Conservation (phyloP, 2,329 filamentous ascomycete species). For the Teratosphaeria nubilosa region DNA sequence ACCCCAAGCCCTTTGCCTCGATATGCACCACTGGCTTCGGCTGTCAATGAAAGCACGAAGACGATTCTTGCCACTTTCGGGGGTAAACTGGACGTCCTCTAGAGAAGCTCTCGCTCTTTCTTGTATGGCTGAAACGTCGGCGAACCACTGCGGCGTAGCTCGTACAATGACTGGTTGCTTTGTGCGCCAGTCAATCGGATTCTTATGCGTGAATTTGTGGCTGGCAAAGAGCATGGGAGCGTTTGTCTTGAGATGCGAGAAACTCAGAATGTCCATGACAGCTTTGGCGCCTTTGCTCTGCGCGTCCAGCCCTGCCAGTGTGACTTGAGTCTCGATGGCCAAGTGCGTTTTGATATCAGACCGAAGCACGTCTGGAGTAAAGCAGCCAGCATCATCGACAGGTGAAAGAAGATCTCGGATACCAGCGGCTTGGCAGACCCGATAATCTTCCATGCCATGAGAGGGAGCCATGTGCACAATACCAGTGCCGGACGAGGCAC, state of each 20-base stretch:
- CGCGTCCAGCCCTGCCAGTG: constrained; percentile 61
- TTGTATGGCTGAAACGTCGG: constrained; percentile 79
- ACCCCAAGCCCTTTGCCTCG: constrained; percentile 88
- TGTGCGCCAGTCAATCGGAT: constrained; percentile 95
- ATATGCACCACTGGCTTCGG: constrained; percentile 95
- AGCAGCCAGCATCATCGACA: constrained; percentile 69
- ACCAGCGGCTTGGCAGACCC: constrained; percentile 59
- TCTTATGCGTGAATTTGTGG: constrained; percentile 76
- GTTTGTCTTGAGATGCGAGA: constrained; percentile 12
- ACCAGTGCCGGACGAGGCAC: constrained; percentile 80
- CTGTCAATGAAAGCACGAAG: constrained; percentile 79
- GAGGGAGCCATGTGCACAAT: constrained; percentile 92
- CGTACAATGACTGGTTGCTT: constrained; percentile 85
- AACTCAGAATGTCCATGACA: constrained; percentile 59
- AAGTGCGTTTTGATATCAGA: constrained; percentile 36
- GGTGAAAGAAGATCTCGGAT: constrained; percentile 66
- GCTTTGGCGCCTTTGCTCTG: constrained; percentile 57
- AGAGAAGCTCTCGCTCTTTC: constrained; percentile 60
- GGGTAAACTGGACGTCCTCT: constrained; percentile 65
- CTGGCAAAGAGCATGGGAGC: constrained; percentile 46
- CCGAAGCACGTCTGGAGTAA: constrained; percentile 70
- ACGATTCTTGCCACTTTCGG: constrained; percentile 60
- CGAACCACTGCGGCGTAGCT: constrained; percentile 96
- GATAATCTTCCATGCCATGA: constrained; percentile 94
- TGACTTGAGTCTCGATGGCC: background rate